Evolutionary conservation across 257 asterid species (phyloP).

Genomic region (Prunella vulgaris): DNA sequence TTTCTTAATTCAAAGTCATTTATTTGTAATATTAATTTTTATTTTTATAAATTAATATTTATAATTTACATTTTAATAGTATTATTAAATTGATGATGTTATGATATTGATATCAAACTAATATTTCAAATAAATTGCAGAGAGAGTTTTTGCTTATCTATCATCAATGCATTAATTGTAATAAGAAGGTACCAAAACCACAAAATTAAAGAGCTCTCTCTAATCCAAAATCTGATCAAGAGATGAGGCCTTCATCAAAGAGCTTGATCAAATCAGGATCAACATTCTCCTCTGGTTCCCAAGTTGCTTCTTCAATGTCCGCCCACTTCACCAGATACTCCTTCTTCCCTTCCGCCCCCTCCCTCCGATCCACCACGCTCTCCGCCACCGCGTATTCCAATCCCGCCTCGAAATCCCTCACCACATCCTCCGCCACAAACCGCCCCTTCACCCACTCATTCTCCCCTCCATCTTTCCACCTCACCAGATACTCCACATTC

Average conservation of each 20-base stretch:
- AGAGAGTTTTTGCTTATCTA: no score
- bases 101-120: no score
- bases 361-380: slow-evolving; percentile 46
- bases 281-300: slow-evolving; percentile 92
- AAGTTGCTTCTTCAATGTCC: slow-evolving; percentile 77
- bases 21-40: no score
- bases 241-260: slow-evolving; percentile 25
- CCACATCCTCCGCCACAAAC: slow-evolving; percentile 65
- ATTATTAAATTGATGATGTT: no score
- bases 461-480: slow-evolving; percentile 79
- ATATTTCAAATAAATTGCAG: no score
- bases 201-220: no score
- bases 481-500: slow-evolving; percentile 68
- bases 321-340: slow-evolving; percentile 88
- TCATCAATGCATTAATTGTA: no score
- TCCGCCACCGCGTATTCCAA: slow-evolving; percentile 90
- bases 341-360: slow-evolving; percentile 42
- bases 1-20: no score
- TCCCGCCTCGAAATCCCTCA: slow-evolving; percentile 77
- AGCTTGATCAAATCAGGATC: slow-evolving; percentile 56
- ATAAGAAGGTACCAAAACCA: no score
- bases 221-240: no score
- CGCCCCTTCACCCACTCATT: slow-evolving; percentile 82
- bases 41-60: no score
- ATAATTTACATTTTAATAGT: no score